Conservation (phyloP, 2,329 filamentous ascomycete species). For the Blumeria hordei region DNA sequence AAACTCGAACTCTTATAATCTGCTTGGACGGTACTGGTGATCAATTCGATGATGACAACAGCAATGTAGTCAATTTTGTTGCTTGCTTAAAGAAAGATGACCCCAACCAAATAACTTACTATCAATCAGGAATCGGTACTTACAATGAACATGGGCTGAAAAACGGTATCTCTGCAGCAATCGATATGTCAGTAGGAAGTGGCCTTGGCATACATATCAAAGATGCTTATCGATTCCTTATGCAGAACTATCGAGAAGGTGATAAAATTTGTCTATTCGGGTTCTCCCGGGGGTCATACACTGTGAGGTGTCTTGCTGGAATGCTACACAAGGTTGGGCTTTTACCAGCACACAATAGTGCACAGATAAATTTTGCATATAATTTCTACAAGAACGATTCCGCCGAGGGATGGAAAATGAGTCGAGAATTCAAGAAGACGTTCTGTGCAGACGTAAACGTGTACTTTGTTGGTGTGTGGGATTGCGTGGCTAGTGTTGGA, state of each 20-base stretch:
- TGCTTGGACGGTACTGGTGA: constrained; percentile 22
- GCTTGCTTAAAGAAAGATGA: constrained; percentile 20
- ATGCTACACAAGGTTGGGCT: constrained; percentile 21
- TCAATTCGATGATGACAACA: constrained; percentile 20
- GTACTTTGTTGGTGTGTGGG: constrained; percentile 21
- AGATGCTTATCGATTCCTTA: constrained; percentile 21
- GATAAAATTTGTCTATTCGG: constrained; percentile 25
- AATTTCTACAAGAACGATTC: constrained; percentile 21
- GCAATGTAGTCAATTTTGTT: constrained; percentile 21
- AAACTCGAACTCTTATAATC: constrained; percentile 15
- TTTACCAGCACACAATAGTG: constrained; percentile 38
- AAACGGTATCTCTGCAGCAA: constrained; percentile 17
- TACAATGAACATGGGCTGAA: constrained; percentile 18
- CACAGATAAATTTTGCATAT: constrained; percentile 20
- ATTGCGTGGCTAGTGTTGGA: constrained; percentile 19
- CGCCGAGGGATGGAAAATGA: constrained; percentile 18
- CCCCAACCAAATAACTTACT: constrained; percentile 18
- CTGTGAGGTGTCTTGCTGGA: constrained; percentile 22
- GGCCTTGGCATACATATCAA: constrained; percentile 19
- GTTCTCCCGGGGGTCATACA: constrained; percentile 25
- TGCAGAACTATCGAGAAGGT: constrained; percentile 23
- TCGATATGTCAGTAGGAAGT: constrained; percentile 21
- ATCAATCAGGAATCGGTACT: constrained; percentile 22
- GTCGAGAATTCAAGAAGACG: constrained; percentile 19
- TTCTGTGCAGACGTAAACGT: constrained; percentile 21